phyloP scores from a whole-genome alignment of 768 basidiomycete genomes.

The Cystobasidium tubakii region DNA sequence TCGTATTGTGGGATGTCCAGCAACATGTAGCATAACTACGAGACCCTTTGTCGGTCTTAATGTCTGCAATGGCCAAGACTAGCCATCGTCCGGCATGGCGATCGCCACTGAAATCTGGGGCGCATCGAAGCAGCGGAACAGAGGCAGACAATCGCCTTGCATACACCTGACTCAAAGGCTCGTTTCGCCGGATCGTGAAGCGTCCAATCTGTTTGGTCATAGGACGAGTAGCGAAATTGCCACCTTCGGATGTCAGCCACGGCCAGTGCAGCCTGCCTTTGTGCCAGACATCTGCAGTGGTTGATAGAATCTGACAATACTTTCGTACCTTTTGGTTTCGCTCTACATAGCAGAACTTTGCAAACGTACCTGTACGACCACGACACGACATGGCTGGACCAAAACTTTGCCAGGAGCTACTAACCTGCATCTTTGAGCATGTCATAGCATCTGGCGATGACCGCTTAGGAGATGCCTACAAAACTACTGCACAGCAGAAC shows the following conservation, averaged over 20 bases:
- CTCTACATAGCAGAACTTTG: background rate
- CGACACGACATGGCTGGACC: background rate
- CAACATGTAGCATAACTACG: no score
- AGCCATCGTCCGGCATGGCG: no score
- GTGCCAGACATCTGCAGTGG: no score
- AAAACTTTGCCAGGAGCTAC: conserved; percentile 25
- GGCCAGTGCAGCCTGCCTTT: background rate
- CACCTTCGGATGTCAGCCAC: background rate
- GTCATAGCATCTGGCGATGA: background rate
- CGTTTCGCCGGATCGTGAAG: background rate
- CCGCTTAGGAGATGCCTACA: background rate
- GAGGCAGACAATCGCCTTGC: no score
- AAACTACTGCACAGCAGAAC: background rate
- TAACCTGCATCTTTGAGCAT: conserved; percentile 22
- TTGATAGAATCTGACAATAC: background rate
- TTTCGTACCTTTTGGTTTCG: no score
- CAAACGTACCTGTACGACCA: background rate
- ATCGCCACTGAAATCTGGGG: no score
- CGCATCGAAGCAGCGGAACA: no score
- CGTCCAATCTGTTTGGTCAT: background rate
- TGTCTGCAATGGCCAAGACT: no score
- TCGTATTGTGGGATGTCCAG: no score
- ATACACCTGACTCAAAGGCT: no score
- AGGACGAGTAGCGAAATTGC: background rate
- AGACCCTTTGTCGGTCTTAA: no score